Evolutionary conservation across 1,284 basidiomycete genomes (phyloP), one percentile per base, ranked within the genome.

Genomic region (Cryptococcus maquisensis): DNA sequence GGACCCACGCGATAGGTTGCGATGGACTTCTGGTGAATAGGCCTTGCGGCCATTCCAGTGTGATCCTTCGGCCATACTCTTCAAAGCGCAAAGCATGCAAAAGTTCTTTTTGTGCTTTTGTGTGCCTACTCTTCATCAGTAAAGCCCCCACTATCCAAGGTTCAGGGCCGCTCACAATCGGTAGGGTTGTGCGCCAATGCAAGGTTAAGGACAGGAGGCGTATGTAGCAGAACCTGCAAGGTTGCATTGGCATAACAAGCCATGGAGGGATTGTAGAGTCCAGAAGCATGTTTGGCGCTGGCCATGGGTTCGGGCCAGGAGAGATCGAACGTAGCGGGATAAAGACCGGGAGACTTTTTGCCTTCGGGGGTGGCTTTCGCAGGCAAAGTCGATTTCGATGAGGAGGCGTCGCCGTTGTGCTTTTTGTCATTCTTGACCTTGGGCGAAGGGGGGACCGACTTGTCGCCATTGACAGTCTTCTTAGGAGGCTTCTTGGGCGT

Each of bases 211-310:
- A 99, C 81, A 3, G 94, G 92, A 9, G 94, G 86, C 0, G 95
- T 98, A 72, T 98, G 94, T 20, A 98, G 77, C 47, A 98, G 81
- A 64, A 92, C 91, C 78, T 99, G 96, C 55, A 98, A 78, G 35
- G 88, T 90, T 61, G 91, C 93, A 76, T 99, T 99, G 66, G 97
- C 80, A 76, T 97, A 99, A 77, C 96, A 99, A 1, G 92, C 96
- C 74, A 98, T 98, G 48, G 92, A 92, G n/a, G 80, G 85, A 76
- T 99, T 99, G 67, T 84, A 79, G 37, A 98, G 79, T 1, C 95
- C 95, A 0, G 74, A 66, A 0, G 64, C 63, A 16, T 52, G 23
- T 38, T 61, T 62, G 15, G 37, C 37, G 2, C 16, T n/a, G 3
- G 60, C 53, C 8, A 71, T 54, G 2, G 47, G 38, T 18, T 56